Evolutionary conservation across 331 rosid species (phyloP).

Genomic region (Malus hybrid): DNA sequence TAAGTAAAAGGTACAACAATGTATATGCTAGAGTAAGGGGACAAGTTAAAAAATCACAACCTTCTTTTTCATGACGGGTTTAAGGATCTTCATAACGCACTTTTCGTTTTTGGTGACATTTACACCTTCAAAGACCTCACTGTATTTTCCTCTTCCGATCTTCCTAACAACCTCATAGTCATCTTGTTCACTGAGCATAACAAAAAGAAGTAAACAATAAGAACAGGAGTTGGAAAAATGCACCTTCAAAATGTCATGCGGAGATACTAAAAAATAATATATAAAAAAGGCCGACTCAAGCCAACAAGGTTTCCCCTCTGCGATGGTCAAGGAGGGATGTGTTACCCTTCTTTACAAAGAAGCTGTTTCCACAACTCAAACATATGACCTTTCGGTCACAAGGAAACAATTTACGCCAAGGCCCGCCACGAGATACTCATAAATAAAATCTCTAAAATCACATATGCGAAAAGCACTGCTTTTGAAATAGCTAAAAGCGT

Average conservation of each 20-base stretch:
- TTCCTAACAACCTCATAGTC: constrained; percentile 42
- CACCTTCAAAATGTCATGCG: neutral
- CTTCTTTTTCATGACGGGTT: constrained; percentile 42
- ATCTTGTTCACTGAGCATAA: constrained; percentile 29
- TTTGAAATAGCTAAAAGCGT: too few species aligned
- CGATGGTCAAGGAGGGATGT: too few species aligned
- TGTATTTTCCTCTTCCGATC: constrained; percentile 43
- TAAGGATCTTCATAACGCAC: constrained; percentile 44
- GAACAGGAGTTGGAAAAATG: neutral
- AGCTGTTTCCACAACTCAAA: too few species aligned
- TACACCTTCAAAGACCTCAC: constrained; percentile 42
- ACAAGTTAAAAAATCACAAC: constrained; percentile 1
- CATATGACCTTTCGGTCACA: too few species aligned
- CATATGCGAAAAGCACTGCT: neutral
- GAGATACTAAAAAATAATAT: neutral
- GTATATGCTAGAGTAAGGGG: neutral
- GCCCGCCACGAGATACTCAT: too few species aligned
- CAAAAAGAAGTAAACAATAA: neutral
- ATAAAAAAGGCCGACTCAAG: too few species aligned
- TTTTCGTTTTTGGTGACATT: constrained; percentile 29
- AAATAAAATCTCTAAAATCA: neutral
- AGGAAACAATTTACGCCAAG: too few species aligned
- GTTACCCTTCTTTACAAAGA: too few species aligned
- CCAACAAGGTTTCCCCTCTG: neutral
- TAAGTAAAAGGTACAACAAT: too few species aligned